Conservation (phyloP, 1,139 yeast species). For the Debaryomyces robertsiae region DNA sequence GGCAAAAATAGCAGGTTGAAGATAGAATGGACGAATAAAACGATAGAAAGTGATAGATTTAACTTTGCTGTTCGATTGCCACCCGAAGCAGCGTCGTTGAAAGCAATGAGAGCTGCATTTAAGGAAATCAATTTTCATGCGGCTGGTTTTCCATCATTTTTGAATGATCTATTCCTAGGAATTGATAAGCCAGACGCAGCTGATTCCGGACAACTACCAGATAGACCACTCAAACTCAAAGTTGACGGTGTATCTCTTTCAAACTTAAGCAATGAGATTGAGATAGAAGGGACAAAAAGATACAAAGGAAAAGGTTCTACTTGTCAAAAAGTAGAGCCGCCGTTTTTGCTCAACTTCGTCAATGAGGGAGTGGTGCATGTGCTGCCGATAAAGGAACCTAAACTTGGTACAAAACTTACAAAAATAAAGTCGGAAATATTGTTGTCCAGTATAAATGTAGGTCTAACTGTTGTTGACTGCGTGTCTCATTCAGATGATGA, state of each 20-base stretch:
- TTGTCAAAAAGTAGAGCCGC: not conserved
- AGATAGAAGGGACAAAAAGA: slow-evolving; percentile 3
- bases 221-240: slow-evolving; percentile 11
- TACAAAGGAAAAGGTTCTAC: slow-evolving; percentile 3
- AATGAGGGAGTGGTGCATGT: slow-evolving; percentile 69
- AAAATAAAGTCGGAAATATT: slow-evolving; percentile 5
- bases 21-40: slow-evolving; percentile 4
- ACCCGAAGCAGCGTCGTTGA: slow-evolving; percentile 1
- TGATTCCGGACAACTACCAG: slow-evolving; percentile 14
- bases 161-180: slow-evolving; percentile 35
- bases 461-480: slow-evolving; percentile 15
- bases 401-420: not conserved
- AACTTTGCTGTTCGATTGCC: slow-evolving; percentile 14
- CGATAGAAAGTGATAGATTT: slow-evolving; percentile 10
- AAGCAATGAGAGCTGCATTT: not conserved
- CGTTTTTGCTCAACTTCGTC: slow-evolving; percentile 1
- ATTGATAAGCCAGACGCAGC: slow-evolving; percentile 26
- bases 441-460: slow-evolving; percentile 10
- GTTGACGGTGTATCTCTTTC: slow-evolving; percentile 1
- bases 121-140: slow-evolving; percentile 3
- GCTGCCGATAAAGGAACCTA: slow-evolving; percentile 77
- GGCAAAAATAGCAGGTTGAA: slow-evolving; percentile 1
- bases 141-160: slow-evolving; percentile 26
- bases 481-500: slow-evolving; percentile 14
- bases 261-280: slow-evolving; percentile 3